Conservation (phyloP, 2,329 filamentous ascomycete species). For the Clarireedia sp. region DNA sequence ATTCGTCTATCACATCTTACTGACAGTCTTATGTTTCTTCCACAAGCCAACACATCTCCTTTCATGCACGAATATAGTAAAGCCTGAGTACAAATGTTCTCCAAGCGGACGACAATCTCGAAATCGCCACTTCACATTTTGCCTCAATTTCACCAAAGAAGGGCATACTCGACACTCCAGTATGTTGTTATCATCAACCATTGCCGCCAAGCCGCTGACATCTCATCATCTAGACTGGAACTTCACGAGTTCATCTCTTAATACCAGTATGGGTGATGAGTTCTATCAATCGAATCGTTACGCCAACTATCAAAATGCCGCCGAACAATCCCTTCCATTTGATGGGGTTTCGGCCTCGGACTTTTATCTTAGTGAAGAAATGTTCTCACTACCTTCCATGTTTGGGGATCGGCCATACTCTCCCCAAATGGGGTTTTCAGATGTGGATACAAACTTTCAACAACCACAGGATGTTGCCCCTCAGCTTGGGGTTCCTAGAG, state of each 20-base stretch:
- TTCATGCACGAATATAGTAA: not conserved
- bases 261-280: not conserved
- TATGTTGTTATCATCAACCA: not conserved
- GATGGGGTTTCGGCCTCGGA: not conserved
- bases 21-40: not conserved
- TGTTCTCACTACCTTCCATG: not conserved
- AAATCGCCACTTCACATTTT: not conserved
- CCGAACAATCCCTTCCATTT: not conserved
- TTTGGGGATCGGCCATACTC: not conserved
- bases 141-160: too few relatives aligned
- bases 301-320: not conserved
- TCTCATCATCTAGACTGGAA: not conserved
- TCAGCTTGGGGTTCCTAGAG: not conserved
- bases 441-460: not conserved
- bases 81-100: not conserved
- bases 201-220: not conserved
- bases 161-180: too few relatives aligned
- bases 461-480: not conserved
- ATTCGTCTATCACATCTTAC: not conserved
- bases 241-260: not conserved
- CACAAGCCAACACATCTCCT: not conserved
- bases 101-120: not conserved
- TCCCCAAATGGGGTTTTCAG: not conserved
- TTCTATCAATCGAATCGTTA: not conserved
- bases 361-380: constrained; percentile 2